Conservation (phyloP, 1,284 basidiomycete genomes). For the Exobasidium rhododendri region DNA sequence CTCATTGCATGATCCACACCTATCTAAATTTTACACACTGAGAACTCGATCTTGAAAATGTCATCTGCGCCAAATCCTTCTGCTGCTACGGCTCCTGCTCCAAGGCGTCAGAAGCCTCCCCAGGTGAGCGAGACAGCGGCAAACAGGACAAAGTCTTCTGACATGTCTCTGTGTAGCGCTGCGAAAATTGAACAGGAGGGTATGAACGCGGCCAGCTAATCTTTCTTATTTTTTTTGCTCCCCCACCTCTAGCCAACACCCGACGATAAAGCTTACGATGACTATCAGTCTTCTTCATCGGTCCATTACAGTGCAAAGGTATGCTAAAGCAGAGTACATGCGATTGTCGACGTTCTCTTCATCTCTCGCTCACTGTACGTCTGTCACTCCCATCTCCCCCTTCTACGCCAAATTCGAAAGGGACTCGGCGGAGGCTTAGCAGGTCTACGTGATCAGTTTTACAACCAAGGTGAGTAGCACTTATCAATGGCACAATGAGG, state of each 20-base stretch:
- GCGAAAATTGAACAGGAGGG: no score
- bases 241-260: conserved; percentile 22
- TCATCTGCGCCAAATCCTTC: neutral
- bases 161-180: no score
- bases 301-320: conserved; percentile 24
- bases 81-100: conserved; percentile 1
- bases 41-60: neutral
- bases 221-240: neutral
- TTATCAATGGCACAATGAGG: no score
- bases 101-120: conserved; percentile 1
- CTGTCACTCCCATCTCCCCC: no score
- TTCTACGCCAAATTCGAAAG: no score
- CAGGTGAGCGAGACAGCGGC: neutral
- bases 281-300: conserved; percentile 29
- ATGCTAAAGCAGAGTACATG: neutral
- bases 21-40: neutral
- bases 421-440: conserved; percentile 34
- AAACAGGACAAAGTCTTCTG: no score
- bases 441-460: conserved; percentile 43
- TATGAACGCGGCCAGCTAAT: neutral
- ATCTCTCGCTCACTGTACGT: conserved; percentile 2
- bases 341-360: neutral
- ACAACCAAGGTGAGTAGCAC: conserved; percentile 47
- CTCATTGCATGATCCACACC: neutral
- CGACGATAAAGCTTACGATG: conserved; percentile 38